Conservation (phyloP, 208 protist species). For the Kentomonas sorsogonicus region DNA sequence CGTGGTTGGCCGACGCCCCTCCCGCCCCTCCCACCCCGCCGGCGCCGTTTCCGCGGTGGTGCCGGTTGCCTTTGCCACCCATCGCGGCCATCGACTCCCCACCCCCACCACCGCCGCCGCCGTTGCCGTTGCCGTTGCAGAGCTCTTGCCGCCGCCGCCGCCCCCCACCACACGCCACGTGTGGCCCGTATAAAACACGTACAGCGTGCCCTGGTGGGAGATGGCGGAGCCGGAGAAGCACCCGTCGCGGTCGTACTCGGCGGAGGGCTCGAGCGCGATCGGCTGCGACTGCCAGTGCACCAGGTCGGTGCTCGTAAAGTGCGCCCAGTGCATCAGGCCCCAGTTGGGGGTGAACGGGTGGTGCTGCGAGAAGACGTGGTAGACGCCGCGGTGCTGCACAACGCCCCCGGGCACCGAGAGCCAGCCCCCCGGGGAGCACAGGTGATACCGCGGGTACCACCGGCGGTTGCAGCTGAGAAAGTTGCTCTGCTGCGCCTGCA, state of each 20-base stretch:
- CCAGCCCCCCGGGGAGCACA: slow-evolving; percentile 30
- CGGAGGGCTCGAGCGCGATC: slow-evolving; percentile 30
- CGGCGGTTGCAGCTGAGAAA: slow-evolving; percentile 11
- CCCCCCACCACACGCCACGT: slow-evolving; percentile 16
- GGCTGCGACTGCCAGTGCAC: slow-evolving; percentile 40
- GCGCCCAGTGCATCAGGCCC: slow-evolving; percentile 52
- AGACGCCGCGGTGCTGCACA: slow-evolving; percentile 26
- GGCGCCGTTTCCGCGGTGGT: no score
- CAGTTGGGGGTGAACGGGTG: slow-evolving; percentile 36
- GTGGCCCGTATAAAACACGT: slow-evolving; percentile 56
- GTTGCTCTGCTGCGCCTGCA: no score
- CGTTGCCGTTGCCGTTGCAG: background rate
- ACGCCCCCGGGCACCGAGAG: slow-evolving; percentile 38
- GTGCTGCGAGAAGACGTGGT: slow-evolving; percentile 52
- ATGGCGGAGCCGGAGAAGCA: slow-evolving; percentile 51
- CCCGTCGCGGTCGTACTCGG: slow-evolving; percentile 33
- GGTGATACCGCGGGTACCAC: slow-evolving; percentile 46
- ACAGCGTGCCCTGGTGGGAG: slow-evolving; percentile 26
- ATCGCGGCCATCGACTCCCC: no score
- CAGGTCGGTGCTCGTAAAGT: slow-evolving; percentile 32
- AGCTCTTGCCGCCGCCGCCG: slow-evolving; percentile 12
- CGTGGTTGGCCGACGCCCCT: background rate
- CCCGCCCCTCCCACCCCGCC: background rate
- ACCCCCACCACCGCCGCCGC: background rate
- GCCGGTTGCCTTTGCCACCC: no score